A percentile compares a stretch with the other conserved stretches of the same genome.
phyloP scores from a whole-genome alignment of 768 basidiomycete genomes.

The Ephemerocybe angulata region DNA sequence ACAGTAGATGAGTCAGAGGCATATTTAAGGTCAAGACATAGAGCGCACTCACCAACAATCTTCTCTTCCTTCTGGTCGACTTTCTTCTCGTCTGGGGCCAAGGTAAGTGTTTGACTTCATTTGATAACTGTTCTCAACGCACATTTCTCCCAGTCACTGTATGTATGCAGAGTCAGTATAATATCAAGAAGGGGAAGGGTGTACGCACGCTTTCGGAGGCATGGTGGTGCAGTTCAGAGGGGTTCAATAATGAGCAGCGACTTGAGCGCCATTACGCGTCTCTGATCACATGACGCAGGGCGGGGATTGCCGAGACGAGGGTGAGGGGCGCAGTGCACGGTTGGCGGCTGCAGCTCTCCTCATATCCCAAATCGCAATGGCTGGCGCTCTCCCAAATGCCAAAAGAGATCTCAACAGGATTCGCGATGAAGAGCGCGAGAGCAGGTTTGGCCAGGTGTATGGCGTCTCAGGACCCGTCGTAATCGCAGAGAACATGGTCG shows the following conservation, averaged over 20 bases:
- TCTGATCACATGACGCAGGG: conserved; percentile 22
- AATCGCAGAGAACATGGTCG: conserved; percentile 93
- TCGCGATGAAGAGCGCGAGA: conserved; percentile 86
- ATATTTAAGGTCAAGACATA: not conserved
- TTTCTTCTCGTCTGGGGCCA: conserved; percentile 72
- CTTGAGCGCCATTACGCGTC: conserved; percentile 30
- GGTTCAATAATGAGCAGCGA: conserved; percentile 15
- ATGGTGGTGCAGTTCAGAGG: conserved; percentile 42
- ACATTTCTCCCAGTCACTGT: conserved; percentile 99
- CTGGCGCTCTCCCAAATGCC: conserved; percentile 89
- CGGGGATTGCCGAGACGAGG: not conserved
- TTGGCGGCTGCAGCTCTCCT: not conserved
- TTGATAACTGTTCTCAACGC: conserved; percentile 18
- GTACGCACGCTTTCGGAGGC: conserved; percentile 91
- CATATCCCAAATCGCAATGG: conserved; percentile 50
- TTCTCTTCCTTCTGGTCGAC: conserved; percentile 90
- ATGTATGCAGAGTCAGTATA: conserved; percentile 12
- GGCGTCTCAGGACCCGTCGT: conserved; percentile 99
- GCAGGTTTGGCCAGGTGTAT: conserved; percentile 81
- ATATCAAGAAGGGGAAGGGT: not conserved
- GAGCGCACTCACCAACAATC: conserved; percentile 63
- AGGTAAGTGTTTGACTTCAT: conserved; percentile 1
- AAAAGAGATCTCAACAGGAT: conserved; percentile 85
- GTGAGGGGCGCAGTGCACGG: not conserved
- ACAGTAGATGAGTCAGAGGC: conserved; percentile 9